phyloP scores from a whole-genome alignment of 768 basidiomycete species.

The Tulasnella calospora region DNA sequence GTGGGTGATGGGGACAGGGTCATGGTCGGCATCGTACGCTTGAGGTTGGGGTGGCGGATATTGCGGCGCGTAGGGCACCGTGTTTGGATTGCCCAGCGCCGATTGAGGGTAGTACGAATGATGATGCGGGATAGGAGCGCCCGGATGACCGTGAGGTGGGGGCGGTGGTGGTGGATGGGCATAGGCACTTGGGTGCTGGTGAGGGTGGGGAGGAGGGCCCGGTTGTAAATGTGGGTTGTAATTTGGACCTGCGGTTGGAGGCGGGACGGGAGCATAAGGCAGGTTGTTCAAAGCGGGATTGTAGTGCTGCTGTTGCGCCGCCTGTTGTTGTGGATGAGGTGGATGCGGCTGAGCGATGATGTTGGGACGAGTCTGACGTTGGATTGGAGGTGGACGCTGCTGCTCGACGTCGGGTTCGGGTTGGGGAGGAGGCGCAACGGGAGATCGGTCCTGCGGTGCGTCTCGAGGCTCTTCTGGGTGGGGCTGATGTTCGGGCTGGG shows the following conservation, averaged over 20 bases:
- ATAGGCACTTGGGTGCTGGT: neutral
- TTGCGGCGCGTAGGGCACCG: neutral
- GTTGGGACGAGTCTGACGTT: constrained; percentile 1
- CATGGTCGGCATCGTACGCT: neutral
- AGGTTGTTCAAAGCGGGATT: constrained; percentile 4
- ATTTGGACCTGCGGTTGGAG: neutral
- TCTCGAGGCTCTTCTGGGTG: neutral
- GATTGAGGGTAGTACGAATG: neutral
- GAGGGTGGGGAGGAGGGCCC: neutral
- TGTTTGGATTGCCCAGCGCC: neutral
- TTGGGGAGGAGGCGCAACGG: neutral
- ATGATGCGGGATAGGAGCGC: constrained; percentile 38
- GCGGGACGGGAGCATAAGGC: neutral
- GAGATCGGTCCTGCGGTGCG: neutral
- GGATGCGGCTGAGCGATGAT: constrained; percentile 2
- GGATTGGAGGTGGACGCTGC: constrained; percentile 15
- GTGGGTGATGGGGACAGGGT: neutral
- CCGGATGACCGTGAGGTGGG: constrained; percentile 35
- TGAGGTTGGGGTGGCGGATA: neutral
- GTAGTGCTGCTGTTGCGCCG: neutral
- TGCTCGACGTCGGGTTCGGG: neutral
- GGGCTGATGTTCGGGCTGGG: neutral
- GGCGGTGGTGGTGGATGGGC: neutral
- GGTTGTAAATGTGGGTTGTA: neutral
- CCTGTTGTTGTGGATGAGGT: neutral